Conservation (phyloP, 371 early-diverging fungal species). For the Apophysomyces ossiformis region DNA sequence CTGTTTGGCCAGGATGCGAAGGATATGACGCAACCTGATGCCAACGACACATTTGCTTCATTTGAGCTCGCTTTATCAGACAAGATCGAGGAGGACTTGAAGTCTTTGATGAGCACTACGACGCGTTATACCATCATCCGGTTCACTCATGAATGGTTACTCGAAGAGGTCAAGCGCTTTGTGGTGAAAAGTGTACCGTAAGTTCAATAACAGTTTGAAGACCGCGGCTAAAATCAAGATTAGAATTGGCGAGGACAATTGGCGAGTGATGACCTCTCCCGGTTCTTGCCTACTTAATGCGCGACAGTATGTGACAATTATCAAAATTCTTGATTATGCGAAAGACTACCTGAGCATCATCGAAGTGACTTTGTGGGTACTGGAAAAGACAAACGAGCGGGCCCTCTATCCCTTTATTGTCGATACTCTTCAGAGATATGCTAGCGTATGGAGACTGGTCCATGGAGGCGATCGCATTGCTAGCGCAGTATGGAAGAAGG, state of each 20-base stretch:
- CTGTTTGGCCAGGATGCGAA: constrained; percentile 45
- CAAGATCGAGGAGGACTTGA: constrained; percentile 37
- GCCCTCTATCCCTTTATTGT: constrained; percentile 56
- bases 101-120: constrained; percentile 38
- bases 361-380: constrained; percentile 65
- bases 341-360: constrained; percentile 59
- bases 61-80: constrained; percentile 40
- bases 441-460: constrained; percentile 60
- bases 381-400: constrained; percentile 65
- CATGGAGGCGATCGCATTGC: constrained; percentile 34
- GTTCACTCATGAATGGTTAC: constrained; percentile 62
- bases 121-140: constrained; percentile 57
- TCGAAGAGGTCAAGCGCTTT: constrained; percentile 64
- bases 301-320: constrained; percentile 68
- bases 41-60: constrained; percentile 43
- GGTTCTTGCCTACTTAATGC: constrained; percentile 77
- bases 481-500: constrained; percentile 46
- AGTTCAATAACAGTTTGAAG: constrained; percentile 15
- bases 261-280: constrained; percentile 81
- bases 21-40: constrained; percentile 54
- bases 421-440: constrained; percentile 60
- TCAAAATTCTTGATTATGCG: constrained; percentile 61
- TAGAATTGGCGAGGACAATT: constrained; percentile 80
- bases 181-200: constrained; percentile 74
- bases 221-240: too few relatives aligned